Conservation (phyloP, 345 rosid genomes). For the Citrus mangshanensis region DNA sequence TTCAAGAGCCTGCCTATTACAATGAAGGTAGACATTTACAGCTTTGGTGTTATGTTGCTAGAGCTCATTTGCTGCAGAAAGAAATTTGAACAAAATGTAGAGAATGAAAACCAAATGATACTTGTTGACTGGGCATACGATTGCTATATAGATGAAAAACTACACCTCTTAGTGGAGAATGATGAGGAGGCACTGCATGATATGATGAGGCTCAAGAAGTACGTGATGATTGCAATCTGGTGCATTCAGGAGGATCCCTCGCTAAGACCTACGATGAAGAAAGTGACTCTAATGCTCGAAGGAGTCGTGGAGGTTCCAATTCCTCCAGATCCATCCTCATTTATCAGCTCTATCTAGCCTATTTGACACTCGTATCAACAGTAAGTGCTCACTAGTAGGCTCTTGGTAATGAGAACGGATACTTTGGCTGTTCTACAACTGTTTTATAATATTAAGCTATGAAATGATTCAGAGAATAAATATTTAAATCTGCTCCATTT, state of each 20-base stretch:
- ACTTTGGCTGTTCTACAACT: too few relatives aligned
- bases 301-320: constrained; percentile 24
- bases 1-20: constrained; percentile 39
- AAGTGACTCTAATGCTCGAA: constrained; percentile 39
- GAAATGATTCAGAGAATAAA: too few relatives aligned
- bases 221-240: constrained; percentile 52
- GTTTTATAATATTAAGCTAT: too few relatives aligned
- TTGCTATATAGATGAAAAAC: constrained; percentile 28
- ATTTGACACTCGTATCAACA: neutral
- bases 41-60: constrained; percentile 38
- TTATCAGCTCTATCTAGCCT: constrained; percentile 7
- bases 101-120: constrained; percentile 14
- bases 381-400: neutral
- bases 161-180: constrained; percentile 24
- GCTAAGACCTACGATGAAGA: constrained; percentile 46
- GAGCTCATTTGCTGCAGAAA: constrained; percentile 40
- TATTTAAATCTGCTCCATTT: too few relatives aligned
- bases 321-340: constrained; percentile 30
- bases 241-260: constrained; percentile 56
- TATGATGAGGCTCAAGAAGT: constrained; percentile 29
- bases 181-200: constrained; percentile 43
- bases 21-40: constrained; percentile 42
- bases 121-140: constrained; percentile 51
- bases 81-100: constrained; percentile 9
- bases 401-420: neutral